A percentile compares a stretch with the other conserved stretches of the same genome.
These are phyloP conservation scores for Candida tetrigidarum DNA, from an alignment of 1,139 yeast genomes.

Conservation along the genomic window DNA sequence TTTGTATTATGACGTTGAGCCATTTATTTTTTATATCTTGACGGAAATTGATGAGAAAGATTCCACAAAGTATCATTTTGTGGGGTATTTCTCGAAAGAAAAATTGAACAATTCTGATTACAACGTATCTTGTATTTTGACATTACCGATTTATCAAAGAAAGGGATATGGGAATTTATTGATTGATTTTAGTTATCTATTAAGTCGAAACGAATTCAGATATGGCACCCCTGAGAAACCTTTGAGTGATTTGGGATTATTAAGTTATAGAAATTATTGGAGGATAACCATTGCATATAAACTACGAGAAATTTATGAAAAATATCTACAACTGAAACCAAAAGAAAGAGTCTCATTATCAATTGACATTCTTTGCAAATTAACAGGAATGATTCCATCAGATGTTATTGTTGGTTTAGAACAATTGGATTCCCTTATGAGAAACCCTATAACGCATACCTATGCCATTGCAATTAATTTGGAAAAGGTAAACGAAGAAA, in stretches of 20 bases:
- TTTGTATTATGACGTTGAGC: constrained; percentile 92
- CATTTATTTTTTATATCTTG: constrained; percentile 85
- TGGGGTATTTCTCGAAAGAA: constrained; percentile 94
- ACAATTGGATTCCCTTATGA: constrained; percentile 63
- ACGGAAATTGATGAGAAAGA: constrained; percentile 64
- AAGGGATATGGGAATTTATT: constrained; percentile 88
- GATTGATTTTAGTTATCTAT: constrained; percentile 85
- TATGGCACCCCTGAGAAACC: constrained; percentile 97
- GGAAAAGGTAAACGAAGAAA: constrained; percentile 43
- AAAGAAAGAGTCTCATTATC: constrained; percentile 34
- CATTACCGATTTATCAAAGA: constrained; percentile 86
- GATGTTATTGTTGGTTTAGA: constrained; percentile 91
- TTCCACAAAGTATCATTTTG: constrained; percentile 67
- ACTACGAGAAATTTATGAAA: constrained; percentile 33
- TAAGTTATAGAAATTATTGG: constrained; percentile 92
- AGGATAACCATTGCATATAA: constrained; percentile 60
- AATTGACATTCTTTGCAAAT: constrained; percentile 60
- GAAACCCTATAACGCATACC: constrained; percentile 41
- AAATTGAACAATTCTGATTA: constrained; percentile 75
- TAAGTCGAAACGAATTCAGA: constrained; percentile 74
- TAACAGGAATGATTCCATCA: constrained; percentile 86
- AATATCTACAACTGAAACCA: constrained; percentile 15
- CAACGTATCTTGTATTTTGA: constrained; percentile 88
- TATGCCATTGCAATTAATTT: constrained; percentile 63
- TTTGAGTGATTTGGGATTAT: constrained; percentile 79